These are phyloP conservation scores for Penicillium digitatum DNA, from an alignment of 2,329 filamentous ascomycete species.

Conservation along the genomic window DNA sequence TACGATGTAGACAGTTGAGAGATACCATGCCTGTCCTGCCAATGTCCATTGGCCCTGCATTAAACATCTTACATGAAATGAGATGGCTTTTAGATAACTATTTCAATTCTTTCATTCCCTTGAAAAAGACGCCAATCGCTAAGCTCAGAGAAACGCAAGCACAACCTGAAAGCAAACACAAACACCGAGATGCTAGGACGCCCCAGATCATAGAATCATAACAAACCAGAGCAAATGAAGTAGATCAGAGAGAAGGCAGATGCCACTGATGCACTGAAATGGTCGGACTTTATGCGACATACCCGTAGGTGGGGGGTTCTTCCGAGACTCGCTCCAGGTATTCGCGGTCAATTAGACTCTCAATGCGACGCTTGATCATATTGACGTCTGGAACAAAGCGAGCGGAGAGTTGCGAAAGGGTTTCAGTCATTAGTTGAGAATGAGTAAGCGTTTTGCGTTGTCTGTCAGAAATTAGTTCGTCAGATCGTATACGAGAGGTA, in stretches of 20 bases:
- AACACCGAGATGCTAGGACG: conserved; percentile 3
- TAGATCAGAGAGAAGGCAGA: background rate
- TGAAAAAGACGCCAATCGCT: conserved; percentile 26
- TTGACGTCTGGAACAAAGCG: conserved; percentile 51
- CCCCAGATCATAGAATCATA: conserved; percentile 1
- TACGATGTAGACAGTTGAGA: background rate
- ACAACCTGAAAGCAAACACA: background rate
- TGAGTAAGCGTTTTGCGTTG: conserved; percentile 49
- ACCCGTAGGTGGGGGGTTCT: conserved; percentile 45
- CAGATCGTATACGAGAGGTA: background rate
- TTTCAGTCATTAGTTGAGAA: conserved; percentile 49
- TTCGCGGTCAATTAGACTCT: conserved; percentile 52
- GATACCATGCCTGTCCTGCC: background rate
- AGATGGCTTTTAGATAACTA: conserved; percentile 4
- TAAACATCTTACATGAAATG: background rate
- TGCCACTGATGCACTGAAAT: background rate
- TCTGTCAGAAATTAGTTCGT: conserved; percentile 27
- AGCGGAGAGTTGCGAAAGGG: conserved; percentile 46
- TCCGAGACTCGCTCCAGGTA: conserved; percentile 47
- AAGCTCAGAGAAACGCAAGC: conserved; percentile 17
- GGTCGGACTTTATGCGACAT: conserved; percentile 36
- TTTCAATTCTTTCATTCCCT: conserved; percentile 10
- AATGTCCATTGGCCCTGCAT: background rate
- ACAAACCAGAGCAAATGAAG: background rate
- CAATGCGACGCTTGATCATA: conserved; percentile 53